Conservation (phyloP, 495 filamentous ascomycete genomes). For the Penicillium cataractarum region DNA sequence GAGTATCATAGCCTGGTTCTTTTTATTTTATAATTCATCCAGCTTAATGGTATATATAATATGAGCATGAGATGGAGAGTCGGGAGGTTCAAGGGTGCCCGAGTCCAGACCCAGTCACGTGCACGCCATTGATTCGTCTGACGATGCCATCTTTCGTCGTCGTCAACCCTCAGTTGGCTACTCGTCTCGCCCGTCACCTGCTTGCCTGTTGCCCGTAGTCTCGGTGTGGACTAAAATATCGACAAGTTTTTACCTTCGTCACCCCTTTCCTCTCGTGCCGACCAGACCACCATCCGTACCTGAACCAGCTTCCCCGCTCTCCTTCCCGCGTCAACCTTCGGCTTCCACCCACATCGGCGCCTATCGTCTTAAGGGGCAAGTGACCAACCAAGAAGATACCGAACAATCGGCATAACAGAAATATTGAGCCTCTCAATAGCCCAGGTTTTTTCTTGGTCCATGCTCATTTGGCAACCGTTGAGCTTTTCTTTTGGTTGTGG, state of each 20-base stretch:
- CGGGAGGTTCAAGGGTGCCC: constrained; percentile 3
- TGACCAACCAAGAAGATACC: background rate
- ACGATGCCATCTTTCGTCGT: constrained; percentile 16
- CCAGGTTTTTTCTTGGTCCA: background rate
- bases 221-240: background rate
- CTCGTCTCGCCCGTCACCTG: background rate
- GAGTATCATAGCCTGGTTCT: background rate
- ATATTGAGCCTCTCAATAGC: background rate
- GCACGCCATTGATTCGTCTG: constrained; percentile 17
- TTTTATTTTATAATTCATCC: background rate
- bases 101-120: constrained; percentile 37
- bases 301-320: constrained; percentile 29
- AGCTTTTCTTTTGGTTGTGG: constrained; percentile 10
- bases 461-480: background rate
- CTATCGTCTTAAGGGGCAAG: constrained; percentile 16
- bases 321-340: constrained; percentile 26
- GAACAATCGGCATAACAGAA: background rate
- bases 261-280: background rate
- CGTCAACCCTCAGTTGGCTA: background rate
- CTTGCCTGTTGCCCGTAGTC: background rate
- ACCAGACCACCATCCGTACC: constrained; percentile 1
- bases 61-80: too few relatives aligned
- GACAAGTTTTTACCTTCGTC: background rate
- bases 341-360: constrained; percentile 13
- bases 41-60: background rate